phyloP scores from a whole-genome alignment of 1,284 basidiomycete genomes.

The Paramarasmius palmivorus region DNA sequence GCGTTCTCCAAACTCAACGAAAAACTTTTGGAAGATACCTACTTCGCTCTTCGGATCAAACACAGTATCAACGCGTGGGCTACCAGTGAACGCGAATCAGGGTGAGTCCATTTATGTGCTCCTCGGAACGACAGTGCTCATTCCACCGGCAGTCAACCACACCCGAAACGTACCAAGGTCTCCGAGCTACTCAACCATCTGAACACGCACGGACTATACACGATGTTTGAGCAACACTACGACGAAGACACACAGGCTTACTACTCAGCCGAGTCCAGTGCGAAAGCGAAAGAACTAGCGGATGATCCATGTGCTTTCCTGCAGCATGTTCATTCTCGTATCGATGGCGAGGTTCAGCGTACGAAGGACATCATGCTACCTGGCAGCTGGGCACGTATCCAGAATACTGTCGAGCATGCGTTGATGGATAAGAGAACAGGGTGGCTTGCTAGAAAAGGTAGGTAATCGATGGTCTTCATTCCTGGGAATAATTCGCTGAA shows the following conservation, averaged over 20 bases:
- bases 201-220: constrained; percentile 53
- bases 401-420: constrained; percentile 52
- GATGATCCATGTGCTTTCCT: constrained; percentile 58
- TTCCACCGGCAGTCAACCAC: constrained; percentile 22
- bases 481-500: constrained; percentile 2
- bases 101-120: constrained; percentile 27
- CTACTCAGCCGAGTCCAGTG: constrained; percentile 53
- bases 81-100: constrained; percentile 51
- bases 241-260: constrained; percentile 48
- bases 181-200: constrained; percentile 54
- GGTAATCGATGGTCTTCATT: constrained; percentile 22
- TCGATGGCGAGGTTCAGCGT: constrained; percentile 58
- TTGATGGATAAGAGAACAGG: constrained; percentile 55
- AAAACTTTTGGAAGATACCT: constrained; percentile 50
- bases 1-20: constrained; percentile 52
- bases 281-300: constrained; percentile 36
- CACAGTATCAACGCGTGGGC: constrained; percentile 58
- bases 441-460: constrained; percentile 62
- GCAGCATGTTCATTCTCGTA: constrained; percentile 42
- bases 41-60: constrained; percentile 46
- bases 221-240: constrained; percentile 55
- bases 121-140: neutral
- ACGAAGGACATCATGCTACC: constrained; percentile 51
- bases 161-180: constrained; percentile 39
- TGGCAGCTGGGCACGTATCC: constrained; percentile 48